Percentiles rank a stretch among this genome's conserved stretches.
Evolutionary conservation across 768 basidiomycete genomes (phyloP).

Genomic region (Leccinum subgranulosum): DNA sequence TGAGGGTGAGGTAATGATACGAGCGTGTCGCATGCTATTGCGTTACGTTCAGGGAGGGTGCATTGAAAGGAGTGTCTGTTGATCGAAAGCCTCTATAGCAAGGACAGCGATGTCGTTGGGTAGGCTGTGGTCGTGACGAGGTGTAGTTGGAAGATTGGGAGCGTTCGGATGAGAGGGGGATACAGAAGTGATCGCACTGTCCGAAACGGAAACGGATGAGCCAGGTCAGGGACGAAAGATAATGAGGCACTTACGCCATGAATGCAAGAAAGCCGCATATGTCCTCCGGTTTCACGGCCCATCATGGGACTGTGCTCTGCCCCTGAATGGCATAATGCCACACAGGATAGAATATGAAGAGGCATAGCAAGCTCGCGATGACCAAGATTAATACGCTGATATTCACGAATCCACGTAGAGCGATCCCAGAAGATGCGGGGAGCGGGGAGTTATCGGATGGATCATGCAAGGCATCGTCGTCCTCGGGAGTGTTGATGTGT

Average conservation of each 20-base stretch:
- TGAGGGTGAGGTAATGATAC: neutral
- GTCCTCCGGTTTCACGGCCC: neutral
- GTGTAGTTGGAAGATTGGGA: neutral
- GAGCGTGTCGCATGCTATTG: neutral
- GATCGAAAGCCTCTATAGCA: neutral
- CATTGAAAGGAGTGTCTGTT: neutral
- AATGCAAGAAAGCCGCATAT: neutral
- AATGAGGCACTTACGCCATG: slow-evolving; percentile 7
- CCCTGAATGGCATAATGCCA: slow-evolving; percentile 27
- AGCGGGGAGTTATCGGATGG: slow-evolving; percentile 36
- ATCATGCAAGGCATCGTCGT: slow-evolving; percentile 77
- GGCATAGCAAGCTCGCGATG: slow-evolving; percentile 54
- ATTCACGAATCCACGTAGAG: slow-evolving; percentile 60
- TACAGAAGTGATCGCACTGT: neutral
- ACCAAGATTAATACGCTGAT: slow-evolving; percentile 64
- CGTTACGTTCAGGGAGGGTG: neutral
- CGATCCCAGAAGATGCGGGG: slow-evolving; percentile 25
- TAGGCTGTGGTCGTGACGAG: neutral
- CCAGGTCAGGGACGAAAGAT: neutral
- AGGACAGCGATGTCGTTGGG: neutral
- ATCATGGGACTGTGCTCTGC: slow-evolving; percentile 8
- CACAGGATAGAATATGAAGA: slow-evolving; percentile 86
- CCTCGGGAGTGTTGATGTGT: slow-evolving; percentile 59
- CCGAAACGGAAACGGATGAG: neutral
- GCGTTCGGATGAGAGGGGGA: slow-evolving; percentile 1